Percentiles rank a stretch among this genome's conserved stretches.
phyloP scores from a whole-genome alignment of 2,329 filamentous ascomycete species.

The Penicillium polonicum region DNA sequence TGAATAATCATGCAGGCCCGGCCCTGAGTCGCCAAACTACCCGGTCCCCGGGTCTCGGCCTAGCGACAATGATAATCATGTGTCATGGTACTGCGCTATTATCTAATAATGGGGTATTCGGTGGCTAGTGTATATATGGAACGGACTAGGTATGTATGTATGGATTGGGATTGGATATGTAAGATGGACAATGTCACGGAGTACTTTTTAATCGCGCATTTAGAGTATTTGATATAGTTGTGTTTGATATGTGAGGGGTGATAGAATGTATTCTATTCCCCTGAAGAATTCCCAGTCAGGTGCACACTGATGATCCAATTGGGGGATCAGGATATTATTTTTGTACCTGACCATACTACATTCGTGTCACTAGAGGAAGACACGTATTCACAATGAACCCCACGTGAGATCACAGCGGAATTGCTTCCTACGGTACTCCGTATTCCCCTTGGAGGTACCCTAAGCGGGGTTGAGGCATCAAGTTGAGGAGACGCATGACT shows the following conservation, averaged over 20 bases:
- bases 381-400: background rate
- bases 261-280: background rate
- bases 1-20: background rate
- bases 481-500: background rate
- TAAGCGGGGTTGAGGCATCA: background rate
- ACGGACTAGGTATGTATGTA: background rate
- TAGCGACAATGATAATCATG: slow-evolving; percentile 16
- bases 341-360: background rate
- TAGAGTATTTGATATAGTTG: background rate
- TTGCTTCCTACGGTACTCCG: background rate
- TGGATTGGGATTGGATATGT: background rate
- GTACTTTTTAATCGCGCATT: slow-evolving; percentile 2
- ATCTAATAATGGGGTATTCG: slow-evolving; percentile 15
- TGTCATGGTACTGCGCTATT: slow-evolving; percentile 24
- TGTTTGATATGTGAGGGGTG: background rate
- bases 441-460: too few species aligned
- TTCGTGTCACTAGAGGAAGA: background rate
- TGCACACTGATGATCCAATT: background rate
- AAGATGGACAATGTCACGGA: background rate
- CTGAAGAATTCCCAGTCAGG: background rate
- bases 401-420: background rate
- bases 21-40: background rate
- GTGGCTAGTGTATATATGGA: background rate
- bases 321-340: background rate
- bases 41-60: slow-evolving; percentile 15